Percentiles rank a stretch among this genome's conserved stretches.
Evolutionary conservation across 495 filamentous ascomycete species (phyloP).

Genomic region (Parmelia sp.): DNA sequence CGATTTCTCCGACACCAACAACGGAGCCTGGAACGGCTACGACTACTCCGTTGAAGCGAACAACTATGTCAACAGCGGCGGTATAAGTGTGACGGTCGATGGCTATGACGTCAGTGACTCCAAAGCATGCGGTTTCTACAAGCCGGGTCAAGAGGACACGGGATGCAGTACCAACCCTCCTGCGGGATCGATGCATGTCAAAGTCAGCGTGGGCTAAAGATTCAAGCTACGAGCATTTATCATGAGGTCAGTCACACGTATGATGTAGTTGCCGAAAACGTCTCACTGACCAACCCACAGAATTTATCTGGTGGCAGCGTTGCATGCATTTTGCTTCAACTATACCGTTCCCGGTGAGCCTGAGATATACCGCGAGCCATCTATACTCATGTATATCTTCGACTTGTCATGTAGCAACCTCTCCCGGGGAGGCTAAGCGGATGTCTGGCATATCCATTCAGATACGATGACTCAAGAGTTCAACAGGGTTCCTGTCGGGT

Average conservation of each 20-base stretch:
- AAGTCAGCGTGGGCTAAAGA: constrained; percentile 16
- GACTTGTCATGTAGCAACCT: constrained; percentile 11
- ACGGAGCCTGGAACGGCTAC: constrained; percentile 22
- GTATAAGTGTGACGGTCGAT: constrained; percentile 15
- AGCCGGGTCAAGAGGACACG: constrained; percentile 8
- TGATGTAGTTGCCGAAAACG: neutral
- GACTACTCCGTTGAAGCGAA: constrained; percentile 23
- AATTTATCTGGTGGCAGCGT: constrained; percentile 7
- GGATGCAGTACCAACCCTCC: constrained; percentile 13
- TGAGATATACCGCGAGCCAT: constrained; percentile 18
- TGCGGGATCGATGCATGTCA: constrained; percentile 14
- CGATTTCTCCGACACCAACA: constrained; percentile 39
- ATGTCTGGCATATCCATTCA: constrained; percentile 12
- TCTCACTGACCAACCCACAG: neutral
- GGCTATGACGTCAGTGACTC: constrained; percentile 15
- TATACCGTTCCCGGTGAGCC: constrained; percentile 13
- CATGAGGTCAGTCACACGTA: neutral
- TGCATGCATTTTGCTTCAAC: neutral
- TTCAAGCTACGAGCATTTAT: neutral
- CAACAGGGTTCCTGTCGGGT: neutral
- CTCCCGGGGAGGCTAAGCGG: constrained; percentile 18
- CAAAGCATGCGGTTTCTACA: constrained; percentile 13
- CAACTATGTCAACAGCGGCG: constrained; percentile 18
- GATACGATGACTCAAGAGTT: constrained; percentile 17
- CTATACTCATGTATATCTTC: constrained; percentile 17